Evolutionary conservation across 805 yeast genomes (phyloP).

Genomic region (Vanderwaltozyma verrucispora): DNA sequence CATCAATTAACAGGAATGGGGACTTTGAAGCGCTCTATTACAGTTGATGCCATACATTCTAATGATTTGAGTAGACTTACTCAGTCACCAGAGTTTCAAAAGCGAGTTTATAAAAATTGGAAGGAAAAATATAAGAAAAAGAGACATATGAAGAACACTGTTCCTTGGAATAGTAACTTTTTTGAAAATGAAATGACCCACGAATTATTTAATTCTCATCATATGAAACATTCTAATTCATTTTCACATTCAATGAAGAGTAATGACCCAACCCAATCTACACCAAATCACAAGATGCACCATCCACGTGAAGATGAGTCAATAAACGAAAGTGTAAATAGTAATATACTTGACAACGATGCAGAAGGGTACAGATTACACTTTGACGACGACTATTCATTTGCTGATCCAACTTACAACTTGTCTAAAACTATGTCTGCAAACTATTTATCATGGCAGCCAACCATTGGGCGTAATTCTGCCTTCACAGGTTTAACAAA

Average conservation of each 20-base stretch:
- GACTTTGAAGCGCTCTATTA: slow-evolving; percentile 37
- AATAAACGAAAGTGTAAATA: no score
- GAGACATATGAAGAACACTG: background rate
- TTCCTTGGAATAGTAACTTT: slow-evolving; percentile 2
- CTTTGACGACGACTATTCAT: slow-evolving; percentile 13
- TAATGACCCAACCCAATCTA: background rate
- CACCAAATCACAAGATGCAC: background rate
- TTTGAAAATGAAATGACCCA: background rate
- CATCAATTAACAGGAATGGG: slow-evolving; percentile 1
- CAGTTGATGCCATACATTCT: slow-evolving; percentile 32
- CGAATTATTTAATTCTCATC: background rate
- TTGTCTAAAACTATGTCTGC: slow-evolving; percentile 36
- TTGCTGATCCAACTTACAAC: slow-evolving; percentile 6
- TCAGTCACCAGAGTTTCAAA: slow-evolving; percentile 42
- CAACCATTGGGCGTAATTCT: slow-evolving; percentile 89
- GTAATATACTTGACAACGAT: slow-evolving; percentile 5
- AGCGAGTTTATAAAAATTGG: slow-evolving; percentile 28
- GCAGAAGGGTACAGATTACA: slow-evolving; percentile 28
- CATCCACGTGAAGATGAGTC: background rate
- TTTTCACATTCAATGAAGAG: background rate
- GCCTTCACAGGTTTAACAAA: slow-evolving; percentile 74
- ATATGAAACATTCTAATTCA: background rate
- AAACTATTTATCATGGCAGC: slow-evolving; percentile 78
- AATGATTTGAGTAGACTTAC: slow-evolving; percentile 14
- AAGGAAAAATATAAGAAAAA: slow-evolving; percentile 16